Evolutionary conservation across 257 asterid species (phyloP).

Genomic region (Voacanga thouarsii): DNA sequence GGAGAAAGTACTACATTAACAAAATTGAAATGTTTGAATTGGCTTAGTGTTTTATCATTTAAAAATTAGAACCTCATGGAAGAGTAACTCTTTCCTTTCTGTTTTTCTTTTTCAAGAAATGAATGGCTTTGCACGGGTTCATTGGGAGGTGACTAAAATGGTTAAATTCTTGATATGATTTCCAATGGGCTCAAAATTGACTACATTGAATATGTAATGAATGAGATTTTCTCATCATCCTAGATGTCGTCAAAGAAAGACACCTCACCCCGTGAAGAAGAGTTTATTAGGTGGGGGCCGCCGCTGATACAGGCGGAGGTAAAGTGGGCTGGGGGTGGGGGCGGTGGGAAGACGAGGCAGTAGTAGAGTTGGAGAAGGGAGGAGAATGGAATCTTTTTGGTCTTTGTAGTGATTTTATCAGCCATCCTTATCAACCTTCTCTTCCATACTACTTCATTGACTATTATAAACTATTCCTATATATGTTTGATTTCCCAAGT

Average conservation of each 20-base stretch:
- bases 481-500: not conserved
- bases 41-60: too few species aligned
- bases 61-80: too few species aligned
- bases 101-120: too few species aligned
- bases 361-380: not conserved
- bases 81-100: too few species aligned
- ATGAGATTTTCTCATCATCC: not conserved
- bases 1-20: too few species aligned
- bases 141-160: not conserved
- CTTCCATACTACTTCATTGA: constrained; percentile 2
- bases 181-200: not conserved
- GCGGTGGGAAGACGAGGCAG: not conserved
- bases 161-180: not conserved
- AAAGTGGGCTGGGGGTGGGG: not conserved
- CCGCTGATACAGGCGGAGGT: not conserved
- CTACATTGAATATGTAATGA: not conserved
- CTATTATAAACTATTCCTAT: not conserved
- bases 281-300: constrained; percentile 2
- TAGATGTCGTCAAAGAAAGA: not conserved
- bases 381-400: constrained; percentile 1
- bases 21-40: too few species aligned
- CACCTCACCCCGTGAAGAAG: not conserved
- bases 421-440: constrained; percentile 2
- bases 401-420: not conserved
- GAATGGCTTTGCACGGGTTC: not conserved